A percentile compares a stretch with the other conserved stretches of the same genome.
These are phyloP conservation scores for Pulicaria dysenterica DNA, from an alignment of 129 eudicot species.

Conservation along the genomic window DNA sequence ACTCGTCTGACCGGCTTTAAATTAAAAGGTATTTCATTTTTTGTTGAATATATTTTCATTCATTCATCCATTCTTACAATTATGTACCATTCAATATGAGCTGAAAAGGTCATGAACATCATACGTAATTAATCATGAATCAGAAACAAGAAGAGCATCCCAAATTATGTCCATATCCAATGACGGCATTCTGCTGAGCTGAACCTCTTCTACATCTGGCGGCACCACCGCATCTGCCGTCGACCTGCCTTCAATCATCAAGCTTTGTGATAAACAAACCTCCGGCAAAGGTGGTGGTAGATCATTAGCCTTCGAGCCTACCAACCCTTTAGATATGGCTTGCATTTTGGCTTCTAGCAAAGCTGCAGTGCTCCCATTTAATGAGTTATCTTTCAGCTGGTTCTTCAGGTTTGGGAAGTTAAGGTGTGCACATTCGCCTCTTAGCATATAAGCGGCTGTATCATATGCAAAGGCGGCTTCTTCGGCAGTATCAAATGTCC, in stretches of 20 bases:
- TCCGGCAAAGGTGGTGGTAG: slow-evolving; percentile 1
- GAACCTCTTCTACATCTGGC: slow-evolving; percentile 47
- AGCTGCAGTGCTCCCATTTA: slow-evolving; percentile 52
- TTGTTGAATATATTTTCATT: slow-evolving; percentile 7
- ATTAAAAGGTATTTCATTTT: slow-evolving; percentile 9
- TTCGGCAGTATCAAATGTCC: slow-evolving; percentile 80
- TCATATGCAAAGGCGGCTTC: slow-evolving; percentile 95
- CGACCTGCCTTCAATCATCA: slow-evolving; percentile 9
- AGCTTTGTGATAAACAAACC: slow-evolving; percentile 13
- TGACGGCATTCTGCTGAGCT: slow-evolving; percentile 87
- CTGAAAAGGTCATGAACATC: slow-evolving; percentile 27
- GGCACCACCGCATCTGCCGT: slow-evolving; percentile 23
- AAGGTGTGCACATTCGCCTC: slow-evolving; percentile 81
- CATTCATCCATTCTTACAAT: slow-evolving; percentile 4
- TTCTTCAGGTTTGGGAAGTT: slow-evolving; percentile 80
- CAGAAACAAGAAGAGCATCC: slow-evolving; percentile 84
- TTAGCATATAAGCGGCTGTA: slow-evolving; percentile 76
- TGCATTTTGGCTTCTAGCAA: slow-evolving; percentile 74
- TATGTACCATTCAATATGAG: background rate
- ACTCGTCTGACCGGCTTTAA: background rate
- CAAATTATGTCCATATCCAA: slow-evolving; percentile 91
- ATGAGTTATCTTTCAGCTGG: slow-evolving; percentile 54
- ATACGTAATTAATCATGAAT: slow-evolving; percentile 35
- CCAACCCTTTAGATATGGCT: slow-evolving; percentile 38
- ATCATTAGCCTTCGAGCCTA: slow-evolving; percentile 15